phyloP scores from a whole-genome alignment of 2,329 filamentous ascomycete species.

The Purpureocillium takamizusanense region DNA sequence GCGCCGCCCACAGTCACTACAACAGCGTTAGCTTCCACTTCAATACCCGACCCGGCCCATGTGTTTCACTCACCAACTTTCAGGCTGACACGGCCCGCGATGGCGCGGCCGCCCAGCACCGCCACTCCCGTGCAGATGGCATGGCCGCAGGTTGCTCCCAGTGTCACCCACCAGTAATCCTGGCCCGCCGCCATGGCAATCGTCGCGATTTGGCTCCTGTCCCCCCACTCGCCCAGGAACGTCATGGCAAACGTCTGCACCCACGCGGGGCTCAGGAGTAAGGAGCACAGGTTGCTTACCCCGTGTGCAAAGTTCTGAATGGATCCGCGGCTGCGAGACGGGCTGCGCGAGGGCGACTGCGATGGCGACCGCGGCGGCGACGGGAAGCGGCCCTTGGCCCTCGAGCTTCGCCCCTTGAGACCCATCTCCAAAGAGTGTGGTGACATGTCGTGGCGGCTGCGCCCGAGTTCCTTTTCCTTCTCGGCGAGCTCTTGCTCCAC shows the following conservation, averaged over 20 bases:
- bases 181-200: slow-evolving; percentile 98
- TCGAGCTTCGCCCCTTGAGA: slow-evolving; percentile 58
- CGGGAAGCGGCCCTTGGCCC: slow-evolving; percentile 68
- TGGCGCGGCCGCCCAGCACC: slow-evolving; percentile 83
- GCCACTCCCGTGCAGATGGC: slow-evolving; percentile 84
- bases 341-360: slow-evolving; percentile 58
- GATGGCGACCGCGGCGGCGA: slow-evolving; percentile 74
- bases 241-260: slow-evolving; percentile 99
- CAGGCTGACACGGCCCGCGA: slow-evolving; percentile 89
- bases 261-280: slow-evolving; percentile 91
- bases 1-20: slow-evolving; percentile 88
- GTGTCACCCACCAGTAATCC: slow-evolving; percentile 98
- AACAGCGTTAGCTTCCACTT: slow-evolving; percentile 12
- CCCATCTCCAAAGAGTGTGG: slow-evolving; percentile 77
- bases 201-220: slow-evolving; percentile 94
- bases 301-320: slow-evolving; percentile 44
- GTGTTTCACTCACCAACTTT: slow-evolving; percentile 71
- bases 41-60: neutral
- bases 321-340: slow-evolving; percentile 33
- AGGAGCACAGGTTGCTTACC: slow-evolving; percentile 74
- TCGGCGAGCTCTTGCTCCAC: slow-evolving; percentile 90
- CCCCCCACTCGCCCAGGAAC: slow-evolving; percentile 96
- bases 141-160: slow-evolving; percentile 80
- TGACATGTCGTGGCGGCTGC: slow-evolving; percentile 54
- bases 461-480: slow-evolving; percentile 71